Evolutionary conservation across 148 eudicot species (phyloP), one percentile per base, ranked within the genome.

Genomic region (Heliamphora exappendiculata): DNA sequence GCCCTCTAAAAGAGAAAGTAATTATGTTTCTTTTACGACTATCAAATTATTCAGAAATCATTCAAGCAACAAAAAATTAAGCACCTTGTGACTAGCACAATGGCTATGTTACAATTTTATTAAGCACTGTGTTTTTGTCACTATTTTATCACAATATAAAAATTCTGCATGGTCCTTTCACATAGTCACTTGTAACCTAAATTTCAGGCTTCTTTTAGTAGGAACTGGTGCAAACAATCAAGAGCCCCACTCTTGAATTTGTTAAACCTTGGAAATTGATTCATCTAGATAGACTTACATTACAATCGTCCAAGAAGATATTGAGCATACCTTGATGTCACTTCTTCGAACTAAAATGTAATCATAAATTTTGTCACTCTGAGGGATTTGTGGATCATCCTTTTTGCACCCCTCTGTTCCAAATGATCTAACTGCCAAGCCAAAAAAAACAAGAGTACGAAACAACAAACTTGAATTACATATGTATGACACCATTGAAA

Each of bases 301-400:
- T 57, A 1, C 14, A 26, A 24, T 57, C 19, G 10, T 24, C 9
- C 62, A 57, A 57, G 62, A 29, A 57, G 31, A 57, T 57, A 24
- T 57, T n/a, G n/a, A n/a, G n/a, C n/a, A n/a, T 84, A 89, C 92
- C 92, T 86, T 87, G 53, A 89, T 89, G 76, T 89, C 90, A 72
- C 87, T 86, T 81, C 93, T 90, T 77, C 90, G 79, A 75, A 89
- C 87, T 53, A 82, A 85, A 72, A 87, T 87, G 75, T 87, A 89
- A 37, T 89, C 90, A 78, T 85, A 89, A 51, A 89, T 81, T 79
- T 82, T 84, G 79, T 89, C 90, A 78, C 71, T 81, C 1, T 83
- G 84, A 67, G 85, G 82, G 42, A 89, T 77, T 75, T 87, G 87
- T 44, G 80, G 84, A 51, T 86, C 93, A 79, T 89, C 89, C 69